Evolutionary conservation across 768 basidiomycete species (phyloP).

Genomic region (Amanita exitialis): DNA sequence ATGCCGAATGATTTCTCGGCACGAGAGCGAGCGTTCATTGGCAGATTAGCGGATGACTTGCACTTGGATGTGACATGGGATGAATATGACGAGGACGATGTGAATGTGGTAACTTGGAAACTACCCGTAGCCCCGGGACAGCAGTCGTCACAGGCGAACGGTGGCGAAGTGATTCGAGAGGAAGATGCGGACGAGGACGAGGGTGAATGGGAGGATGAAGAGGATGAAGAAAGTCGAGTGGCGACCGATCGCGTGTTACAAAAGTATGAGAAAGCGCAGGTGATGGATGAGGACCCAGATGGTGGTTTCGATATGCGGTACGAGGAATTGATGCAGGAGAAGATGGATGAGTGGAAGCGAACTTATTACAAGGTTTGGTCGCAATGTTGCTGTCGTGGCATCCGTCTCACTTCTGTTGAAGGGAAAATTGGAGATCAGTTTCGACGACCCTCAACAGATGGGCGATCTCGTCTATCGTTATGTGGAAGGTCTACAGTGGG

Average conservation of each 20-base stretch:
- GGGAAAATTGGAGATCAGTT: slow-evolving; percentile 84
- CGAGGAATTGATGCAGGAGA: slow-evolving; percentile 62
- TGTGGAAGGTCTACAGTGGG: slow-evolving; percentile 95
- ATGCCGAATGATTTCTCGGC: slow-evolving; percentile 77
- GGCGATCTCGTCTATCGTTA: slow-evolving; percentile 69
- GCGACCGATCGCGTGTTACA: slow-evolving; percentile 77
- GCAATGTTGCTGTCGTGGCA: not conserved
- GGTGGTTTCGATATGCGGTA: slow-evolving; percentile 74
- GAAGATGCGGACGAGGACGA: slow-evolving; percentile 32
- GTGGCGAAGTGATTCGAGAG: slow-evolving; percentile 39
- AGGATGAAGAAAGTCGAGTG: slow-evolving; percentile 58
- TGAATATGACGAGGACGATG: slow-evolving; percentile 78
- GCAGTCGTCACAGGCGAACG: slow-evolving; percentile 19
- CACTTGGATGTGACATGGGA: slow-evolving; percentile 85
- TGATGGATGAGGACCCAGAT: slow-evolving; percentile 59
- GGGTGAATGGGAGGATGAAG: slow-evolving; percentile 34
- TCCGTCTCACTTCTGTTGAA: slow-evolving; percentile 18
- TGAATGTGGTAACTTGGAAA: slow-evolving; percentile 63
- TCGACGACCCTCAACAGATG: slow-evolving; percentile 58
- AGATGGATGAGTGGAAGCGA: slow-evolving; percentile 91
- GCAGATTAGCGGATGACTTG: slow-evolving; percentile 63
- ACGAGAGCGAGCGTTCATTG: slow-evolving; percentile 73
- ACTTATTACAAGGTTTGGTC: slow-evolving; percentile 72
- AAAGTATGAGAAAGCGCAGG: slow-evolving; percentile 83
- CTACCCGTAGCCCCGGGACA: slow-evolving; percentile 38